Conservation (phyloP, 2,329 filamentous ascomycete genomes). For the Drechslerella coelobrocha region DNA sequence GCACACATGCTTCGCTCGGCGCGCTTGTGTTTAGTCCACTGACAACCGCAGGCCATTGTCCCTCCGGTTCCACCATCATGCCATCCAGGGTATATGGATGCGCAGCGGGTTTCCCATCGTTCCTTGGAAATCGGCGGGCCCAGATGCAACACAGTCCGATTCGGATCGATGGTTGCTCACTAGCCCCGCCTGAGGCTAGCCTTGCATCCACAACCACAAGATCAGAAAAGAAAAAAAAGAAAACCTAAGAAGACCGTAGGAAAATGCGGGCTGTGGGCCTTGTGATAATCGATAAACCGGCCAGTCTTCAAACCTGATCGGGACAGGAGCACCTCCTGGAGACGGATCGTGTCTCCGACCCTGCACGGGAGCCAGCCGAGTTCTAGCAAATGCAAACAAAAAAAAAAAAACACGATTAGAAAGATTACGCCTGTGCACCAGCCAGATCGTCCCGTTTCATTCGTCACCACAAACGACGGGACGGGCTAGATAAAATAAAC, state of each 20-base stretch:
- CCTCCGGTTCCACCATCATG: conserved; percentile 18
- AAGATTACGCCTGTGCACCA: conserved; percentile 21
- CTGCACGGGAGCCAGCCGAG: not conserved
- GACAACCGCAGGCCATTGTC: conserved; percentile 1
- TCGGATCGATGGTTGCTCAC: not conserved
- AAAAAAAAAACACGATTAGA: not conserved
- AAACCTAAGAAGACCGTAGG: not conserved
- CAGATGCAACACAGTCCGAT: conserved; percentile 4
- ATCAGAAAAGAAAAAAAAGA: not conserved
- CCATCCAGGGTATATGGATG: conserved; percentile 27
- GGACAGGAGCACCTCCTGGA: conserved; percentile 1
- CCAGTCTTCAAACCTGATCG: not conserved
- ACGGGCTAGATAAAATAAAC: no score
- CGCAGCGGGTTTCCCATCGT: conserved; percentile 4
- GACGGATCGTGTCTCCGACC: conserved; percentile 1
- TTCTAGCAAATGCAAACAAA: not conserved
- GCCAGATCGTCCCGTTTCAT: conserved; percentile 12
- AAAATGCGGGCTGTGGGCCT: not conserved
- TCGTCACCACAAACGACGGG: conserved; percentile 3
- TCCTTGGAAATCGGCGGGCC: conserved; percentile 6
- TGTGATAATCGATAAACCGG: not conserved
- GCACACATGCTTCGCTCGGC: not conserved
- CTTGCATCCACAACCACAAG: not conserved
- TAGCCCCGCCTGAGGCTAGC: not conserved
- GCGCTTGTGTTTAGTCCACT: not conserved